Conservation (phyloP, 805 yeast genomes). For the Candida incommunis region DNA sequence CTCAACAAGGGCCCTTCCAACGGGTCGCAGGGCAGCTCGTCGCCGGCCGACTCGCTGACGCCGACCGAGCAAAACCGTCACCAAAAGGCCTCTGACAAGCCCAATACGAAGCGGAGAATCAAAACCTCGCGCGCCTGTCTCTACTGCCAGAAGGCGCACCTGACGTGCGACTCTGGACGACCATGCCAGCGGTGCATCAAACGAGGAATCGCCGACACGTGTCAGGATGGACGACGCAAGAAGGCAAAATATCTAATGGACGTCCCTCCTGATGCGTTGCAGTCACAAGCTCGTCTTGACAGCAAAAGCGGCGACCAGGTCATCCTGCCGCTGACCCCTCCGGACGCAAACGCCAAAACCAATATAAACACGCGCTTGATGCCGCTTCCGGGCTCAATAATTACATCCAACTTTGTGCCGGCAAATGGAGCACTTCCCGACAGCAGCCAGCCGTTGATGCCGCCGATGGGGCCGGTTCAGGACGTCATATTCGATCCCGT, state of each 20-base stretch:
- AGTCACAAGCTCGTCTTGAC: not conserved
- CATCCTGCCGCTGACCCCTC: not conserved
- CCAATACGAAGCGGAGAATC: conserved; percentile 28
- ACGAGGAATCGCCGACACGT: conserved; percentile 46
- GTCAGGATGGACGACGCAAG: conserved; percentile 75
- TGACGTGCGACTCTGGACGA: conserved; percentile 67
- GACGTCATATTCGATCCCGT: not conserved
- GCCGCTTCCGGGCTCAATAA: not conserved
- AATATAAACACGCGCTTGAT: not conserved
- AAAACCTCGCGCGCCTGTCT: conserved; percentile 74
- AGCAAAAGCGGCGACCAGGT: not conserved
- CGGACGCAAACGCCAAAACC: not conserved
- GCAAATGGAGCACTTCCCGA: not conserved
- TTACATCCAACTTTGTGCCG: not conserved
- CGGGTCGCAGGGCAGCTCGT: too few relatives aligned
- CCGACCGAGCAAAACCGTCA: too few relatives aligned
- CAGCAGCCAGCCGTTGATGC: not conserved
- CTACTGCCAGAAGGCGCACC: conserved; percentile 77
- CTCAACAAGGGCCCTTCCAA: too few relatives aligned
- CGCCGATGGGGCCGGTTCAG: not conserved
- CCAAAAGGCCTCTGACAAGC: not conserved
- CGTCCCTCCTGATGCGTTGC: conserved; percentile 8
- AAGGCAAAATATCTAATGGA: conserved; percentile 63
- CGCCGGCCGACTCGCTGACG: too few relatives aligned
- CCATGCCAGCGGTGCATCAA: conserved; percentile 67